Conservation (phyloP, 441 rosid genomes). For the Croton setiger region DNA sequence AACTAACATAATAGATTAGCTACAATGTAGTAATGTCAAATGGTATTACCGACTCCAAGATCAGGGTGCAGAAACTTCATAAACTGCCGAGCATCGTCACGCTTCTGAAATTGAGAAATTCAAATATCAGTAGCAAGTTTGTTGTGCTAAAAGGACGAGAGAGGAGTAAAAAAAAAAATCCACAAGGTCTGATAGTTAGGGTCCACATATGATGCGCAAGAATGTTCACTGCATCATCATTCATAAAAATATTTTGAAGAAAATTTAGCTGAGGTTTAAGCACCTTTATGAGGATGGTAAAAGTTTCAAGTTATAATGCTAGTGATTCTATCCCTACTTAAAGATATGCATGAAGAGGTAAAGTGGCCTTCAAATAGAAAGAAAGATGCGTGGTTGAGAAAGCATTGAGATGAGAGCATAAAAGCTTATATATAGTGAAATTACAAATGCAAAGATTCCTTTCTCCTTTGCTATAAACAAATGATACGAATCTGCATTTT, state of each 20-base stretch:
- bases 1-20: background rate
- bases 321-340: background rate
- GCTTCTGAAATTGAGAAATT: conserved; percentile 51
- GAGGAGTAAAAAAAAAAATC: background rate
- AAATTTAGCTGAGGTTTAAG: background rate
- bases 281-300: background rate
- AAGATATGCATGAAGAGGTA: background rate
- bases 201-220: background rate
- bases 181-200: background rate
- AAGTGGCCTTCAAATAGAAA: background rate
- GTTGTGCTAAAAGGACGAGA: background rate
- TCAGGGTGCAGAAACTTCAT: conserved; percentile 99
- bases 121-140: conserved; percentile 23
- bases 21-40: conserved; percentile 9
- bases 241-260: background rate
- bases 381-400: background rate
- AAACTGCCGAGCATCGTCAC: conserved; percentile 94
- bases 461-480: background rate
- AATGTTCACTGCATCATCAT: background rate
- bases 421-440: background rate
- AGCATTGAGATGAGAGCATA: background rate
- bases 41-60: conserved; percentile 86
- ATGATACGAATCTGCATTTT: background rate
- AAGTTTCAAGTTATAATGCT: background rate
- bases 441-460: background rate